These are phyloP conservation scores for Coemansia sp. DNA, from an alignment of 371 early-diverging fungal species.

Conservation along the genomic window DNA sequence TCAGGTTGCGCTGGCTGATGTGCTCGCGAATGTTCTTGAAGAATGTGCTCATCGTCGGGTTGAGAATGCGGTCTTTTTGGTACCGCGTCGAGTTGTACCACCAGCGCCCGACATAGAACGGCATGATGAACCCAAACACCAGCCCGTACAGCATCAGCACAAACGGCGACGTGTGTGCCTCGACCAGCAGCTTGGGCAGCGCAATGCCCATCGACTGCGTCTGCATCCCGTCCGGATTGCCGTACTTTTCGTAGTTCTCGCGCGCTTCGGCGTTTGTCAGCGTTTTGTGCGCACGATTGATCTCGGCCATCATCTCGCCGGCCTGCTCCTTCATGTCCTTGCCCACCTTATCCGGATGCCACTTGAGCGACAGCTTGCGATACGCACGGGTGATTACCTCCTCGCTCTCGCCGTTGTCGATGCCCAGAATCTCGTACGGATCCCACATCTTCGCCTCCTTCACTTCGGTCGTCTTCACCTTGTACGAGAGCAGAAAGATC, in stretches of 20 bases:
- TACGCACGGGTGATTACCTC: slow-evolving; percentile 72
- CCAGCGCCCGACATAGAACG: slow-evolving; percentile 86
- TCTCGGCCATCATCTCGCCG: slow-evolving; percentile 52
- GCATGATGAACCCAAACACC: slow-evolving; percentile 86
- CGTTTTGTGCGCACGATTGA: slow-evolving; percentile 52
- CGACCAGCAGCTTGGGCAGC: slow-evolving; percentile 86
- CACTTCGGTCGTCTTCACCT: slow-evolving; percentile 69
- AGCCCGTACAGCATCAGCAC: slow-evolving; percentile 82
- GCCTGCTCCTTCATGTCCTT: slow-evolving; percentile 50
- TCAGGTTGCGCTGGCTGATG: slow-evolving; percentile 57
- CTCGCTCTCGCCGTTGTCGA: slow-evolving; percentile 58
- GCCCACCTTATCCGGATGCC: slow-evolving; percentile 55
- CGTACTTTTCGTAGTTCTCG: slow-evolving; percentile 90
- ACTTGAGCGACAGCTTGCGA: slow-evolving; percentile 71
- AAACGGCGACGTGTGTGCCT: slow-evolving; percentile 72
- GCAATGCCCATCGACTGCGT: slow-evolving; percentile 93
- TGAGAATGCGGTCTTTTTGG: slow-evolving; percentile 86
- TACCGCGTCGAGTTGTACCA: slow-evolving; percentile 88
- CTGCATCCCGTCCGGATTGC: slow-evolving; percentile 95
- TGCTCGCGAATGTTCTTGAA: slow-evolving; percentile 86
- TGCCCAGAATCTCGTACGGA: slow-evolving; percentile 87
- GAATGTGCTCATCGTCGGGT: slow-evolving; percentile 85
- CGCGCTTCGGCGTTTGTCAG: slow-evolving; percentile 90
- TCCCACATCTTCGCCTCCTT: slow-evolving; percentile 78
- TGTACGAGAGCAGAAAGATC: slow-evolving; percentile 72